These are phyloP conservation scores for Phyllachora maydis DNA, from an alignment of 2,329 filamentous ascomycete species.

Conservation along the genomic window DNA sequence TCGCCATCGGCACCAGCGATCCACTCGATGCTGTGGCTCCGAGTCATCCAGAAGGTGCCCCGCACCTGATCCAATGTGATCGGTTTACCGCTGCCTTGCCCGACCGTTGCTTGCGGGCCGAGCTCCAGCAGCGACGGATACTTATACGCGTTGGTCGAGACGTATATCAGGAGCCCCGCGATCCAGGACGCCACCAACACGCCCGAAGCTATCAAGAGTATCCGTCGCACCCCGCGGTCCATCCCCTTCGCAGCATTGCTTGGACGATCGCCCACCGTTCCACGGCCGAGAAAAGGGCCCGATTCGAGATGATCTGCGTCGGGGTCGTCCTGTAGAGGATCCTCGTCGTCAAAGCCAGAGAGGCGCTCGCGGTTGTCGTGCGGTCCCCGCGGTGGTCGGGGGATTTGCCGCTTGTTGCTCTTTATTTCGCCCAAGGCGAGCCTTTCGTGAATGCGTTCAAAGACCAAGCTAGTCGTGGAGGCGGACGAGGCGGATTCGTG, in stretches of 20 bases:
- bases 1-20: conserved; percentile 53
- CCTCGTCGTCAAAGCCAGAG: conserved; percentile 21
- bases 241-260: conserved; percentile 28
- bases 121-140: conserved; percentile 41
- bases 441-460: conserved; percentile 51
- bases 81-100: conserved; percentile 45
- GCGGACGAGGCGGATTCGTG: conserved; percentile 48
- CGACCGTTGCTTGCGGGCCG: conserved; percentile 42
- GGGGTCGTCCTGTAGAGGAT: conserved; percentile 20
- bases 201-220: conserved; percentile 37
- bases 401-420: conserved; percentile 11
- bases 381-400: conserved; percentile 4
- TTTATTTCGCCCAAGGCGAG: conserved; percentile 11
- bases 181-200: conserved; percentile 49
- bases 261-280: too few species aligned
- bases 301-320: too few species aligned
- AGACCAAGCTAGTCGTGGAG: conserved; percentile 69
- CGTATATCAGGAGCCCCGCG: conserved; percentile 43
- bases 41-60: conserved; percentile 41
- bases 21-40: conserved; percentile 51
- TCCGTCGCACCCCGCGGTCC: conserved; percentile 42
- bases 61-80: conserved; percentile 55
- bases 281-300: too few species aligned
- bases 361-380: conserved; percentile 10
- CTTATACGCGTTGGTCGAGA: conserved; percentile 44